Percentiles rank a stretch among this genome's conserved stretches.
These are phyloP conservation scores for Parsonsia alboflavescens DNA, from an alignment of 257 asterid genomes.

Conservation along the genomic window DNA sequence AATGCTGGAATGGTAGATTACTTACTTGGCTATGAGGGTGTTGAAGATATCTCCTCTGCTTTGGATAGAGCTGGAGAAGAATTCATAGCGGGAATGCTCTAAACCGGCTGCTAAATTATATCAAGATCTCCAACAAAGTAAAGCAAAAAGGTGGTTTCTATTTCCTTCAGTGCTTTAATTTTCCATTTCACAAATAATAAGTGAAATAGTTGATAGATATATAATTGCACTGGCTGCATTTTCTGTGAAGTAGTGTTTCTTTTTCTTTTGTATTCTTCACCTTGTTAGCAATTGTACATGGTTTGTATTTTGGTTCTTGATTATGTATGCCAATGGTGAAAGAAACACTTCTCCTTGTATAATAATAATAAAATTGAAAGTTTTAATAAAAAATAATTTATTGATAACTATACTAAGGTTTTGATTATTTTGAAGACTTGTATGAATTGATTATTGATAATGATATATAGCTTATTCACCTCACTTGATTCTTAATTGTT, in stretches of 20 bases:
- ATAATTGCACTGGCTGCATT: slow-evolving; percentile 5
- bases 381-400: too few species aligned
- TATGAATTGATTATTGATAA: too few species aligned
- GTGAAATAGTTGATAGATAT: background rate
- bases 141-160: background rate
- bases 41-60: slow-evolving; percentile 61
- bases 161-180: background rate
- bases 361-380: background rate
- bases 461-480: too few species aligned
- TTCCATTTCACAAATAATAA: background rate
- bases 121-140: slow-evolving; percentile 56
- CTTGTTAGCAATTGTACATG: background rate
- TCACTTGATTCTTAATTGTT: too few species aligned
- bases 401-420: too few species aligned
- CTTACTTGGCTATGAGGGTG: slow-evolving; percentile 87
- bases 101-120: slow-evolving; percentile 59
- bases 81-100: slow-evolving; percentile 85
- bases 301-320: background rate
- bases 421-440: too few species aligned
- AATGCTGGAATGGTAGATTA: slow-evolving; percentile 95
- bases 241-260: background rate
- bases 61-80: slow-evolving; percentile 86
- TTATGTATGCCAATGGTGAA: background rate
- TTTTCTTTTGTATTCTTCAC: background rate
- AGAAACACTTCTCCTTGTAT: background rate